Evolutionary conservation across 306 rosid species (phyloP).

Genomic region (Cicer yamashitae): DNA sequence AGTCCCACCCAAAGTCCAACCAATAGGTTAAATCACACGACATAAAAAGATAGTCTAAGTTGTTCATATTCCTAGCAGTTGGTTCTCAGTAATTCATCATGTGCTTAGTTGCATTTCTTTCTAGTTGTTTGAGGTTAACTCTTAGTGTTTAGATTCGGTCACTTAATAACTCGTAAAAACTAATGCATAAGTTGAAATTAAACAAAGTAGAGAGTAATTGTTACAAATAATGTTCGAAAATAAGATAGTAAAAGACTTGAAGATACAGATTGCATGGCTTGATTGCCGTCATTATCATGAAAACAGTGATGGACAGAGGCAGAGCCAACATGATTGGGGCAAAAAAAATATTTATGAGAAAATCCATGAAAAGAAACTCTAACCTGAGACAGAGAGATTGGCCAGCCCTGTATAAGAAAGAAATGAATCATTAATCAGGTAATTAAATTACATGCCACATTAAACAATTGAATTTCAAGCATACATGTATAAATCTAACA

Average conservation of each 20-base stretch:
- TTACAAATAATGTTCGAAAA: background rate
- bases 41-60: constrained; percentile 29
- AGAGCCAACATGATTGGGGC: background rate
- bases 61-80: background rate
- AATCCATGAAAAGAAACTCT: constrained; percentile 46
- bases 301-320: background rate
- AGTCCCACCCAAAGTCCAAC: background rate
- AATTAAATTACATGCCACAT: background rate
- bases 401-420: constrained; percentile 69
- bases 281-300: background rate
- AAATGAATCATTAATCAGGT: constrained; percentile 33
- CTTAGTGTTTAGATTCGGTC: background rate
- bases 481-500: background rate
- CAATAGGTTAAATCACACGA: constrained; percentile 12
- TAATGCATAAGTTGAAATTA: background rate
- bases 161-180: constrained; percentile 5
- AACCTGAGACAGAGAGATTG: constrained; percentile 93
- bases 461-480: too few relatives aligned
- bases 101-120: too few relatives aligned
- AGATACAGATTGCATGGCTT: background rate
- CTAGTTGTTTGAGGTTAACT: too few relatives aligned
- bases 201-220: too few relatives aligned
- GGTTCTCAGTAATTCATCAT: background rate
- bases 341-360: background rate
- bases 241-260: background rate